Evolutionary conservation across 2,329 filamentous ascomycete genomes (phyloP).

Genomic region (Fusarium sp.): DNA sequence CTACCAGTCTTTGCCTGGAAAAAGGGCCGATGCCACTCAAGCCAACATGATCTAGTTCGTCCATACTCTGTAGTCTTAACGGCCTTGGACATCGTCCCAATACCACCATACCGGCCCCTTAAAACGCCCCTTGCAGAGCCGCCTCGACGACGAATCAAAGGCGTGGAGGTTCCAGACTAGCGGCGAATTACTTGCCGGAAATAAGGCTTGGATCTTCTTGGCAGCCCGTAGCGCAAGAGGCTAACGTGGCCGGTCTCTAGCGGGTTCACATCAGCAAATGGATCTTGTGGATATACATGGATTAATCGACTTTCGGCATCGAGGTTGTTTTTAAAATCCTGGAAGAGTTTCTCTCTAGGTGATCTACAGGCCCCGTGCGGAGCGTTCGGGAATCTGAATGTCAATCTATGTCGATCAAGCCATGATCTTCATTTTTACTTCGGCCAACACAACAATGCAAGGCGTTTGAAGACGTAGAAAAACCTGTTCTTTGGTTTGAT

Average conservation of each 20-base stretch:
- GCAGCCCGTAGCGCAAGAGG: not conserved
- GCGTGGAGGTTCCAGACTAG: not conserved
- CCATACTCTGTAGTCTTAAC: constrained; percentile 7
- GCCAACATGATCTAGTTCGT: not conserved
- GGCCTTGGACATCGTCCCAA: not conserved
- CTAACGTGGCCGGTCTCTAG: not conserved
- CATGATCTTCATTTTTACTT: constrained; percentile 1
- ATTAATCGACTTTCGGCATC: not conserved
- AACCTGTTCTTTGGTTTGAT: rapidly evolving
- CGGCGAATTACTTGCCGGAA: constrained; percentile 2
- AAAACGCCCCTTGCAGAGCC: not conserved
- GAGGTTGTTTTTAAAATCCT: not conserved
- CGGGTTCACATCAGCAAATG: constrained; percentile 5
- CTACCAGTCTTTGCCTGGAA: constrained; percentile 10
- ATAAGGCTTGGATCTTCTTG: not conserved
- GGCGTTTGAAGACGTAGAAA: not conserved
- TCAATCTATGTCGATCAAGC: not conserved
- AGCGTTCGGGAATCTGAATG: constrained; percentile 3
- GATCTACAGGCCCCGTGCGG: constrained; percentile 11
- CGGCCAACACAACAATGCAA: not conserved
- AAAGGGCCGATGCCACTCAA: constrained; percentile 10
- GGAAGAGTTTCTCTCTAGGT: not conserved
- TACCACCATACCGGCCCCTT: not conserved
- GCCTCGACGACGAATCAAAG: not conserved
- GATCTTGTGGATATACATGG: not conserved